A percentile compares a stretch with the other conserved stretches of the same genome.
phyloP scores from a whole-genome alignment of 805 yeast genomes.

The Jamesozyma spencerorum region DNA sequence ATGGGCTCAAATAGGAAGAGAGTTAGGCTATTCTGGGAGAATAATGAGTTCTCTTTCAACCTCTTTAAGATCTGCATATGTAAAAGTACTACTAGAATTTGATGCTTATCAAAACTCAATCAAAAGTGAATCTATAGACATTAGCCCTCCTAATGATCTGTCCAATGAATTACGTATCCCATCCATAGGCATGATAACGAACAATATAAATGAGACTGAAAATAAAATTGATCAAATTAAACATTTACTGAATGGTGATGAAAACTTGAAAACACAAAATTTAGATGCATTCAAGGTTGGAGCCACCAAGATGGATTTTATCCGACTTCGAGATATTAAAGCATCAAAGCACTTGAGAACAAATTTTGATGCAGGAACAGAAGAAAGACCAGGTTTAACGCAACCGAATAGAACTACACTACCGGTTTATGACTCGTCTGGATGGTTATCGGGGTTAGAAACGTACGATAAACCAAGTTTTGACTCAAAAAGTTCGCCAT shows the following conservation, averaged over 20 bases:
- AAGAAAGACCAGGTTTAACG: slow-evolving; percentile 34
- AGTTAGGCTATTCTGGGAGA: slow-evolving; percentile 64
- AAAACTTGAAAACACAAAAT: no score
- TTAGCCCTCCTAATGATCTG: no score
- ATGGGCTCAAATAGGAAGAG: slow-evolving; percentile 82
- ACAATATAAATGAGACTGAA: no score
- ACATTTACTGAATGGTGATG: no score
- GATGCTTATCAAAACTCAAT: slow-evolving; percentile 13
- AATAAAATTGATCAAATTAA: no score
- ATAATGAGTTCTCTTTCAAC: slow-evolving; percentile 65
- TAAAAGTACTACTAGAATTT: slow-evolving; percentile 33
- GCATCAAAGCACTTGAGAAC: slow-evolving; percentile 25
- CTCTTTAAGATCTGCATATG: slow-evolving; percentile 52
- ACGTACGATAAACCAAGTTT: slow-evolving; percentile 33
- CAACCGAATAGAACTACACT: slow-evolving; percentile 28
- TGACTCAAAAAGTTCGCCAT: slow-evolving; percentile 37
- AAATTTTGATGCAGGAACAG: slow-evolving; percentile 41
- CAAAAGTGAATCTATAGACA: no score
- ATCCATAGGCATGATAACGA: no score
- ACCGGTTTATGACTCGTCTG: slow-evolving; percentile 35
- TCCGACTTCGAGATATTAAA: slow-evolving; percentile 39
- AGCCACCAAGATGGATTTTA: slow-evolving; percentile 35
- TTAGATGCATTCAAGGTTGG: slow-evolving; percentile 10
- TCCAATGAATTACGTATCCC: no score
- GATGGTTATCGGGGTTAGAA: slow-evolving; percentile 36